Evolutionary conservation across 192 early-diverging fungal genomes (phyloP), one percentile per base, ranked within the genome.

Genomic region (Linnemannia exigua): DNA sequence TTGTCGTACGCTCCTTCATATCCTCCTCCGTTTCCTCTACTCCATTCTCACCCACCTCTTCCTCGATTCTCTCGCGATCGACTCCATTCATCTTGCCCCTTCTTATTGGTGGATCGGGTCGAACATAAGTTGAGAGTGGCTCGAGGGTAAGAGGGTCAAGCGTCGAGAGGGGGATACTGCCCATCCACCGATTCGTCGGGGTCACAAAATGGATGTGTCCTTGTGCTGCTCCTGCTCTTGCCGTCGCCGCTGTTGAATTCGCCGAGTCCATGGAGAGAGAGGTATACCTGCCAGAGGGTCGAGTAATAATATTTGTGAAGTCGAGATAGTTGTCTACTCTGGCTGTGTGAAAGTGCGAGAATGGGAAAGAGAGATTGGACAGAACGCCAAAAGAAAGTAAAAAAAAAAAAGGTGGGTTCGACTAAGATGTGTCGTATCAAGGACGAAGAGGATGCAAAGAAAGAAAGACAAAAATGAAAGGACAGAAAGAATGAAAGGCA

Each of bases 151-250:
- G 74, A 14, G 84, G 84, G 33, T 86, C 84, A 3, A 75, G 22
- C 0, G 84, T 86, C 9, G 74, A 77, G 9, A 80, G 70, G 6
- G 84, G 84, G 25, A 86, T 86, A 48, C 84, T 86, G 0, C 84
- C 84, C 15, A 86, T 61, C 84, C 84, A 86, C 25, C 84, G 33
- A 66, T 86, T 86, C 6, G 78, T 86, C 14, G 84, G 84, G 3
- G 84, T 86, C 5, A 86, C 84, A 74, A 86, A 86, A 47, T 86
- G 84, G 66, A 86, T 86, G 11, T 54, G 68, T 38, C 76, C 76
- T 0, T 63, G 22, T 25, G 5, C 47, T 15, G 25, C 70, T 31
- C 25, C 8, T 25, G n/a, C 70, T 72, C 7, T 20, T 33, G 12
- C 14, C 20, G 17, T 54, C 17, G 11, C 58, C 28, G 58, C 2